Evolutionary conservation across 208 protist species (phyloP).

Genomic region (Wallacemonas sp.): DNA sequence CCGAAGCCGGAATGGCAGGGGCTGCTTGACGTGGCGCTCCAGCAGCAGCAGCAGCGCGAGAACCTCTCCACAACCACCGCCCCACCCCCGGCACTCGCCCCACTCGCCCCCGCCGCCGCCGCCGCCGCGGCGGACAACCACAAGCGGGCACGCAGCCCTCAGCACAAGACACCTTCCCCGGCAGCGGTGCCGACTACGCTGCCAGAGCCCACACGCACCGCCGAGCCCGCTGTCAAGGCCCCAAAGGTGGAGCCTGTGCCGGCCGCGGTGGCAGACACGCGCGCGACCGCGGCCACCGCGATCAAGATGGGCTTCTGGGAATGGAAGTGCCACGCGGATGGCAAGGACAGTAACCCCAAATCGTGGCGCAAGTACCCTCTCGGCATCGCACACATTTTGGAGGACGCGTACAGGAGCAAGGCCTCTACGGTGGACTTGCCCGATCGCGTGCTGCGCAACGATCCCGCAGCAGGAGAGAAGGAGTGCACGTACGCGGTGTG

Average conservation of each 20-base stretch:
- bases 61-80: background rate
- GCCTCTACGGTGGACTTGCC: slow-evolving; percentile 31
- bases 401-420: slow-evolving; percentile 39
- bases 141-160: background rate
- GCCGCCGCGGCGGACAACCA: background rate
- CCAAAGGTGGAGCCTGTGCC: background rate
- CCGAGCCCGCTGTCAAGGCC: background rate
- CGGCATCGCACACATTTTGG: slow-evolving; percentile 48
- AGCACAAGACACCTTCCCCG: background rate
- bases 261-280: background rate
- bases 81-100: slow-evolving; percentile 8
- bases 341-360: slow-evolving; percentile 33
- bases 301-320: slow-evolving; percentile 43
- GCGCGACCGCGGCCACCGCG: background rate
- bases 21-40: slow-evolving; percentile 38
- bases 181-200: slow-evolving; percentile 5
- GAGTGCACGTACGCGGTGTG: slow-evolving; percentile 59
- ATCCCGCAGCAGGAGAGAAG: background rate
- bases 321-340: slow-evolving; percentile 53
- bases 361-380: slow-evolving; percentile 56
- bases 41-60: slow-evolving; percentile 10
- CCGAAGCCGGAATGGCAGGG: slow-evolving; percentile 33
- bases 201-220: background rate
- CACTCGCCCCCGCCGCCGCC: slow-evolving; percentile 21
- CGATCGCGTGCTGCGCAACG: slow-evolving; percentile 31